Base-by-base conservation (phyloP, 768 basidiomycete genomes). In the Myochromella boudieri region DNA sequence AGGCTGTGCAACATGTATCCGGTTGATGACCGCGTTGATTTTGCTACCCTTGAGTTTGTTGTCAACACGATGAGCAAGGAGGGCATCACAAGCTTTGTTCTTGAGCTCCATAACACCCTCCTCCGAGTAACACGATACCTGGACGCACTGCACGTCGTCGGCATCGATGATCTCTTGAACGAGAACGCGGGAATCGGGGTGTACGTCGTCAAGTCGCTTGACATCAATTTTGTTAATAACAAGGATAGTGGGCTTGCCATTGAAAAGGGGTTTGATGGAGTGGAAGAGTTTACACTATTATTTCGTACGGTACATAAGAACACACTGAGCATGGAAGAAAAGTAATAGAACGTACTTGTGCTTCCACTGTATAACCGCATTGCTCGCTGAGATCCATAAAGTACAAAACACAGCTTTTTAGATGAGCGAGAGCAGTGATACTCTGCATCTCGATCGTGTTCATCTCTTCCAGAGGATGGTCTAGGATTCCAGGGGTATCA, bases 371-470 rank as follows among this genome's bases (percentile, higher is more conserved):
- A 72, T 97, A 99, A 9, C 97, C 97, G 68, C 97, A 99, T 64
- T 99, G 97, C 69, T 97, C 97, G 54, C 87, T 91, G 24, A 97
- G 78, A 67, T 99, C 97, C 94, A 99, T 97, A 65, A 98, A 99
- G 72, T 98, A 99, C 65, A 99, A 69, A 8, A 98, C 78, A 62
- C 92, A 95, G 55, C 85, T 82, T 69, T 97, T 92, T 36, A 99
- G 71, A 70, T 99, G 97, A 6, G 97, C 97, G 52, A 99, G 75
- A 11, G 97, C 97, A 28, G 95, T 98, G 64, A 97, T 97, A 58
- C 91, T 95, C 76, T 99, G 97, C 95, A 98, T 99, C 72, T 99
- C 97, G 58, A 99, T 99, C 49, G 95, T 98, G 76, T 98, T 98
- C 97, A 99, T 98, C 42, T 99, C 97, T 68, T 99, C 95, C 25